Evolutionary conservation across 2,329 filamentous ascomycete species (phyloP).

Genomic region (Colletotrichum sojae): DNA sequence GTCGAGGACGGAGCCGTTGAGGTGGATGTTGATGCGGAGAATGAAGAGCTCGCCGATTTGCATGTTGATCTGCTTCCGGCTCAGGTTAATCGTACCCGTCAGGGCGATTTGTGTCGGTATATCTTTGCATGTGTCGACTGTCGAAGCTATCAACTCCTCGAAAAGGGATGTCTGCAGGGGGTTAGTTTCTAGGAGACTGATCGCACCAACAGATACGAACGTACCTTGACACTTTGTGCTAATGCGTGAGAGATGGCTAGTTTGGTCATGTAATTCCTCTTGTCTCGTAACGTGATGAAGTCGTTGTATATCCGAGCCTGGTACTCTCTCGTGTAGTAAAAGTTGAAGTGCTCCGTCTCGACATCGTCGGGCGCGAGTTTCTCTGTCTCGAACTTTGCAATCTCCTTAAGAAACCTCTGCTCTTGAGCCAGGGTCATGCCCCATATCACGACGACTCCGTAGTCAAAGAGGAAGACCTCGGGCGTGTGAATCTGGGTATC

Average conservation of each 20-base stretch:
- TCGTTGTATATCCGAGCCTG: slow-evolving; percentile 99
- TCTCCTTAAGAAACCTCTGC: slow-evolving; percentile 90
- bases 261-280: slow-evolving; percentile 98
- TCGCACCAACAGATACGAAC: slow-evolving; percentile 20
- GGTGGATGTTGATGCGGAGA: slow-evolving; percentile 95
- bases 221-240: slow-evolving; percentile 92
- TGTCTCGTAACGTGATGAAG: slow-evolving; percentile 95
- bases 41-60: slow-evolving; percentile 99
- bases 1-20: slow-evolving; percentile 96
- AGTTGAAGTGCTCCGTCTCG: slow-evolving; percentile 98
- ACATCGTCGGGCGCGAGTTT: slow-evolving; percentile 91
- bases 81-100: slow-evolving; percentile 92
- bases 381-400: slow-evolving; percentile 93
- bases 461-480: slow-evolving; percentile 96
- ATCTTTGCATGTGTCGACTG: slow-evolving; percentile 92
- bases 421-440: slow-evolving; percentile 95
- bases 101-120: slow-evolving; percentile 93
- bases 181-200: neutral
- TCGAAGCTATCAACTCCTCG: slow-evolving; percentile 94
- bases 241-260: slow-evolving; percentile 95
- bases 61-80: slow-evolving; percentile 96
- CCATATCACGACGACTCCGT: slow-evolving; percentile 98
- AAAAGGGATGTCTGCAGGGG: slow-evolving; percentile 84
- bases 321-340: slow-evolving; percentile 98
- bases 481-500: slow-evolving; percentile 92